Base-by-base conservation (phyloP, 2,329 filamentous ascomycete genomes). In the Fusarium abutilonis region DNA sequence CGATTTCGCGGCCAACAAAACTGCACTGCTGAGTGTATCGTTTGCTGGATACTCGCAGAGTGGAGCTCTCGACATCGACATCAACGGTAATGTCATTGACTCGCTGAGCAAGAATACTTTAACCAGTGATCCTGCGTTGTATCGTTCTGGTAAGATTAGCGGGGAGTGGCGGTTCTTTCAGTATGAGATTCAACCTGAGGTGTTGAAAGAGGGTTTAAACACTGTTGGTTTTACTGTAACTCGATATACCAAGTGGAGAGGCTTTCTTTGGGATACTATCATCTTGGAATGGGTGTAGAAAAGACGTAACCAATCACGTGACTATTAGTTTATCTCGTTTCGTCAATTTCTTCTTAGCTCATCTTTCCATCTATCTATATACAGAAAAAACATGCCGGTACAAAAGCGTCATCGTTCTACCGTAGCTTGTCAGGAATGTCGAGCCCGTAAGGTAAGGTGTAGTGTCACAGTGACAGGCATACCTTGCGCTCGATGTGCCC, bases 231-330 rank as follows among this genome's bases (percentile, higher is more conserved):
- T 60, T 40, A 35, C 41, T 14, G 46, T 56, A 7, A 60, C 56
- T 14, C 40, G 56, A n/a, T 60, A 56, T 26, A 56, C 52, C n/a
- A 41, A 51, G 21, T 60, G 56, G 56, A 41, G 56, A 35, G 56
- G 56, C 14, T 60, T 60, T 26, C 43, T 60, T 7, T 60, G 56
- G 56, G 56, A 60, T n/a, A 60, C 52, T 11, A 51, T 60, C 10
- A 56, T 56, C 29, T 15, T 60, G 4, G 56, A 60, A 14, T 60
- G 56, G 56, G 13, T 13, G 23, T 59, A 35, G 19, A 35, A 21
- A 31, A n/a, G 28, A 26, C 8, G 23, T 26, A 6, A 26, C n/a
- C n/a, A n/a, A n/a, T 26, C 23, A 26, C 23, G 23, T 26, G 23
- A 26, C 23, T 6, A 8, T 26, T 26, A 8, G 23, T 26, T 26